A percentile compares a stretch with the other conserved stretches of the same genome.
Evolutionary conservation across 352 stramenopile genomes (phyloP).

Genomic region (Phytopythium cucurbitacearum): DNA sequence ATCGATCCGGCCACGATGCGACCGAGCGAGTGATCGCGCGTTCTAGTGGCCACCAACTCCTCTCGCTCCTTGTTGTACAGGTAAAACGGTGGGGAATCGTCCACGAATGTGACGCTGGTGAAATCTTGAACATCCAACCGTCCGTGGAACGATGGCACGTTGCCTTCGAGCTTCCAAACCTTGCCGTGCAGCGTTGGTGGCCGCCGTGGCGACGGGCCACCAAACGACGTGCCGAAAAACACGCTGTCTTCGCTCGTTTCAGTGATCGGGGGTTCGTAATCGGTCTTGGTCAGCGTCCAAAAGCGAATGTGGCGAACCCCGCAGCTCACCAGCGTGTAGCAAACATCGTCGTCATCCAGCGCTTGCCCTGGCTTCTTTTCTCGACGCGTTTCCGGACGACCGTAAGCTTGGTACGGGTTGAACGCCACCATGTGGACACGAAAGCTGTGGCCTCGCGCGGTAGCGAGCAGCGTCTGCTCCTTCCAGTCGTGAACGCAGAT

Average conservation of each 20-base stretch:
- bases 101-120: conserved; percentile 57
- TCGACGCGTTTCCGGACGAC: conserved; percentile 41
- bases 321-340: conserved; percentile 71
- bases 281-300: conserved; percentile 61
- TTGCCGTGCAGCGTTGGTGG: conserved; percentile 55
- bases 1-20: conserved; percentile 55
- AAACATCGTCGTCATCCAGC: conserved; percentile 62
- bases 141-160: conserved; percentile 64
- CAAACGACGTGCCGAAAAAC: conserved; percentile 62
- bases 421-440: conserved; percentile 61
- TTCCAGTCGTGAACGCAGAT: conserved; percentile 77
- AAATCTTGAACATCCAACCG: conserved; percentile 71
- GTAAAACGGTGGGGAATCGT: conserved; percentile 58
- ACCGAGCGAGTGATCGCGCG: conserved; percentile 53
- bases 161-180: conserved; percentile 72
- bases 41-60: conserved; percentile 32
- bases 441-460: conserved; percentile 58
- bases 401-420: conserved; percentile 68
- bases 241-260: conserved; percentile 52
- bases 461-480: conserved; percentile 47
- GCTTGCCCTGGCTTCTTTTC: conserved; percentile 54
- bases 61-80: conserved; percentile 48
- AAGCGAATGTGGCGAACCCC: conserved; percentile 73
- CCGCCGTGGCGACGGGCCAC: conserved; percentile 34
- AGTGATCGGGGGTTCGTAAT: conserved; percentile 33